These are phyloP conservation scores for Botrytis paeoniae DNA, from an alignment of 2,329 filamentous ascomycete species.

Conservation along the genomic window DNA sequence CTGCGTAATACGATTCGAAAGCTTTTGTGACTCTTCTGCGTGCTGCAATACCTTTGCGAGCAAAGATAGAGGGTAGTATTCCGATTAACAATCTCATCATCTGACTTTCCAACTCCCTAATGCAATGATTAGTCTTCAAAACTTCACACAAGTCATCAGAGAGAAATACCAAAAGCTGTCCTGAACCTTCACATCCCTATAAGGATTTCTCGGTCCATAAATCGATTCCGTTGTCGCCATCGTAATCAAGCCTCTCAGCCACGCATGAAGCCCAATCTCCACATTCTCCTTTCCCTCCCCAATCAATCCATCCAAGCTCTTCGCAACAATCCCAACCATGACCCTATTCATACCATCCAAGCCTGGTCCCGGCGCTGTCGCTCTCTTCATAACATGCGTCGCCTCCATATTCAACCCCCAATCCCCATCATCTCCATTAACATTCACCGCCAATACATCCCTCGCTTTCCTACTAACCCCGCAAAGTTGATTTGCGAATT, in stretches of 20 bases:
- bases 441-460: constrained; percentile 35
- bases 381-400: neutral
- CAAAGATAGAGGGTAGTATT: constrained; percentile 20
- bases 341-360: constrained; percentile 13
- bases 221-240: constrained; percentile 11
- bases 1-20: constrained; percentile 43
- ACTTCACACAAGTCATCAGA: constrained; percentile 28
- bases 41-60: constrained; percentile 11
- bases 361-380: neutral
- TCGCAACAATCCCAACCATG: constrained; percentile 6
- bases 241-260: neutral
- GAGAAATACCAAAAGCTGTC: constrained; percentile 15
- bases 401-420: constrained; percentile 15
- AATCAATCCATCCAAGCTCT: neutral
- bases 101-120: constrained; percentile 36
- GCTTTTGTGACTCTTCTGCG: constrained; percentile 25
- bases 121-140: neutral
- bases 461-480: constrained; percentile 34
- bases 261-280: neutral
- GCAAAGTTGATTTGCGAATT: constrained; percentile 11
- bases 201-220: constrained; percentile 20
- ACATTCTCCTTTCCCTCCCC: neutral
- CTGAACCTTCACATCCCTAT: neutral
- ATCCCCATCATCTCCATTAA: constrained; percentile 39
- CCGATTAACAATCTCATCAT: constrained; percentile 32